Evolutionary conservation across 1,139 yeast species (phyloP), one percentile per base, ranked within the genome.

Genomic region (Sugiyamaella neomexicana): DNA sequence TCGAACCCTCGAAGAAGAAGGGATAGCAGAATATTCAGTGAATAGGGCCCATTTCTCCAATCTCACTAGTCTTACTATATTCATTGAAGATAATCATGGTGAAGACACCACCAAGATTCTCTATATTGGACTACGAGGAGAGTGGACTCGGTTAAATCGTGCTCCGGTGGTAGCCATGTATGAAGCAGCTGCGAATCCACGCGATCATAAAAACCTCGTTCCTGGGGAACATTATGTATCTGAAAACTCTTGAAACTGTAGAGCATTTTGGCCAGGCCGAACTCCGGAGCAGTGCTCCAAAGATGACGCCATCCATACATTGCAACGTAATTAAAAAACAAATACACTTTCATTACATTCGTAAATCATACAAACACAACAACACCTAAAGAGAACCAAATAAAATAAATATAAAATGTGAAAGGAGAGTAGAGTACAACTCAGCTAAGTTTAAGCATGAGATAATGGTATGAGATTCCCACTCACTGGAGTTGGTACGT

Each of bases 121-220:
- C 62, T 86, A 83, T 65, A 72, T 90, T 49, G 98, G 95, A 55
- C 69, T 93, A 37, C 74, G 97, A 52, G 98, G 98, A 0, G 95
- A 87, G 61, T 84, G 77, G 68, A 79, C 85, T 3, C 58, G 81
- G 54, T 70, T 83, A 58, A 72, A 75, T 50, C 80, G 77, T 62
- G 89, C 81, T 56, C 96, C 96, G 0, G 83, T 88, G 16, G 78
- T 86, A 17, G 78, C 96, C 0, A 66, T 86, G 27, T 91, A 91
- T 69, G 98, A 91, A 69, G 82, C 90, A 58, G 96, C 97, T 1
- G 95, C 98, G 5, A 90, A 90, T 66, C 97, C 97, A 0, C 82
- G 86, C 2, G 97, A 91, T 67, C 97, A 91, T 70, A 83, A 84
- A 65, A 80, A 76, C 59, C 54, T 79, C 60, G 70, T 62, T 72